Evolutionary conservation across 1,284 basidiomycete species (phyloP), one percentile per base, ranked within the genome.

Genomic region (Irpex sp.): DNA sequence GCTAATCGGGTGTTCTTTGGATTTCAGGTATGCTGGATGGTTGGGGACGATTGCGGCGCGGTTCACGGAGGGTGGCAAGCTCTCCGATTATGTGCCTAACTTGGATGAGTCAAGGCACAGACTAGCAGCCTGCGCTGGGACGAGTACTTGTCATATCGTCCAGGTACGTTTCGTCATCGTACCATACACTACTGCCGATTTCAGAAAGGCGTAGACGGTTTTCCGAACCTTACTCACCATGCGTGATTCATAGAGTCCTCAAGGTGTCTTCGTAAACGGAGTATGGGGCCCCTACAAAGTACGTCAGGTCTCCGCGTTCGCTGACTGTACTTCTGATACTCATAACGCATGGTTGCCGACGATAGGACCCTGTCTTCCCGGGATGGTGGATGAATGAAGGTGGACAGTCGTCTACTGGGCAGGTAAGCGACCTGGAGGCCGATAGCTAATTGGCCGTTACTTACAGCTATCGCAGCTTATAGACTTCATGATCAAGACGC

Each of bases 351-450:
- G 36, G 13, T 37, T 37, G 26, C 52, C 31, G 19, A n/a, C 19
- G 2, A 2, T 21, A 90, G 87, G 87, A 95, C 71, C 87, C 92
- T 15, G 85, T 97, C 31, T 97, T 98, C 79, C 91, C 91, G 34
- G 94, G 89, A 11, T 95, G 92, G 89, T 96, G 97, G 97, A 98
- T 98, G 95, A 99, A 97, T 72, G 97, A 99, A 78, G 97, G 97
- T 49, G 97, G 97, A 0, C 97, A 99, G 77, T 97, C 95, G 17
- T 97, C 96, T 0, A 99, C 97, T 0, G 97, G 97, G n/a, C 96
- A 97, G 79, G 89, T 88, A 64, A 60, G 73, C 63, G 11, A 19
- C 49, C 15, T 51, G 8, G 49, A n/a, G 13, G 49, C 31, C 49
- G 49, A 51, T 21, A 51, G 17, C 49, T 8, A 44, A 44, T 44